Evolutionary conservation across 192 early-diverging fungal species (phyloP), one percentile per base, ranked within the genome.

Genomic region (Chytriomyces confervae): DNA sequence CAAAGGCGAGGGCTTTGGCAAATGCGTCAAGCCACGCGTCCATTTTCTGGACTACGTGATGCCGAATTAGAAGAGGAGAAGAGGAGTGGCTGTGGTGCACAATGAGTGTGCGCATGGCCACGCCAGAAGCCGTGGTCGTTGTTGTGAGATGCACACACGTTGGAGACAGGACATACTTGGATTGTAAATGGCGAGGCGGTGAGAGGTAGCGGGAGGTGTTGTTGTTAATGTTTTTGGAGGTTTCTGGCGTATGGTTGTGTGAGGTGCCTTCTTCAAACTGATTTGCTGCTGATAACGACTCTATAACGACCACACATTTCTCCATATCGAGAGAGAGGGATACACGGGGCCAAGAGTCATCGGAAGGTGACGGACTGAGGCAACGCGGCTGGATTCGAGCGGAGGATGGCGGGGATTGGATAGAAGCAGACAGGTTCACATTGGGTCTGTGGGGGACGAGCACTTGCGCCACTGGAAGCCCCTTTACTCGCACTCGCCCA

Each of bases 11-110:
- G 16, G 70, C 48, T 9, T 53, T 16, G 8, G 11, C 53, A 16
- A 72, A 43, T 29, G 70, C 70, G 13, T 72, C 20, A 2, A 20
- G 20, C 70, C 70, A 72, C 16, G 49, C 13, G 9, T 18, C 50
- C 23, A 72, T 45, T 61, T 72, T 72, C 20, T 72, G 70, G 50
- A 18, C 18, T 2, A 72, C 23, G 36, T 61, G 70, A 36, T 72
- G 70, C 16, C 70, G 49, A 18, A 72, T 10, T 23, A 72, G 70
- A 10, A 72, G 18, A 11, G 70, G 70, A 9, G 36, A 20, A 2
- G 49, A 20, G 0, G 11, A 36, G 9, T 16, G 16, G 67, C 13
- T 20, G 47, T 69, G 47, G 44, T 69, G 67, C 9, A 69, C 27
- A 69, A 69, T 43, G 16, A 69, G 67, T 9, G 67, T 65, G 18